phyloP scores from a whole-genome alignment of 345 rosid species.

The Aquilaria sinensis region DNA sequence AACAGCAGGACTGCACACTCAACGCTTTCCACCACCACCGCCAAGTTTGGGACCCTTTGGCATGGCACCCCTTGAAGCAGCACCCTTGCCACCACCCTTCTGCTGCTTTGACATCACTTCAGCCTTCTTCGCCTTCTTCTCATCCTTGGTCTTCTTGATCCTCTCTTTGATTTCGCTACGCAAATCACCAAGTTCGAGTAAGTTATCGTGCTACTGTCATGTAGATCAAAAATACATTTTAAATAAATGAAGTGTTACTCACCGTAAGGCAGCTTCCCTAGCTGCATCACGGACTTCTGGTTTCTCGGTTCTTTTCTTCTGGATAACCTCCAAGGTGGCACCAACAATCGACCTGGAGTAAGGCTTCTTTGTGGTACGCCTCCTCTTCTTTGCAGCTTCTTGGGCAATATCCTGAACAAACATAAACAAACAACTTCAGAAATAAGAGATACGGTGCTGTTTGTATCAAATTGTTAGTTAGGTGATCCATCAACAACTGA shows the following conservation, averaged over 20 bases:
- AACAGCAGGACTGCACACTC: neutral
- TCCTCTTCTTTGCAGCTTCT: slow-evolving; percentile 57
- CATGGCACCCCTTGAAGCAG: slow-evolving; percentile 34
- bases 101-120: slow-evolving; percentile 52
- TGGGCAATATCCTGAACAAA: slow-evolving; percentile 42
- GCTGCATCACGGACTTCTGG: slow-evolving; percentile 75
- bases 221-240: neutral
- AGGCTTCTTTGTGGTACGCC: slow-evolving; percentile 53
- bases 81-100: slow-evolving; percentile 44
- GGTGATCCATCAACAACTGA: no score
- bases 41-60: slow-evolving; percentile 55
- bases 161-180: slow-evolving; percentile 76
- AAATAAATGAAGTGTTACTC: neutral
- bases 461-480: neutral
- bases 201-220: neutral
- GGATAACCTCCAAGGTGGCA: slow-evolving; percentile 65
- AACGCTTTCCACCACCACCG: slow-evolving; percentile 75
- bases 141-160: slow-evolving; percentile 78
- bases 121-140: slow-evolving; percentile 76
- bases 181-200: neutral
- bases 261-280: slow-evolving; percentile 56
- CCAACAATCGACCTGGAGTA: slow-evolving; percentile 74
- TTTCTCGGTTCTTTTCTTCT: slow-evolving; percentile 59
- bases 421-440: neutral
- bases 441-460: neutral